Percentiles rank a stretch among this genome's conserved stretches.
These are phyloP conservation scores for Russula emetica DNA, from an alignment of 768 basidiomycete species.

Conservation along the genomic window DNA sequence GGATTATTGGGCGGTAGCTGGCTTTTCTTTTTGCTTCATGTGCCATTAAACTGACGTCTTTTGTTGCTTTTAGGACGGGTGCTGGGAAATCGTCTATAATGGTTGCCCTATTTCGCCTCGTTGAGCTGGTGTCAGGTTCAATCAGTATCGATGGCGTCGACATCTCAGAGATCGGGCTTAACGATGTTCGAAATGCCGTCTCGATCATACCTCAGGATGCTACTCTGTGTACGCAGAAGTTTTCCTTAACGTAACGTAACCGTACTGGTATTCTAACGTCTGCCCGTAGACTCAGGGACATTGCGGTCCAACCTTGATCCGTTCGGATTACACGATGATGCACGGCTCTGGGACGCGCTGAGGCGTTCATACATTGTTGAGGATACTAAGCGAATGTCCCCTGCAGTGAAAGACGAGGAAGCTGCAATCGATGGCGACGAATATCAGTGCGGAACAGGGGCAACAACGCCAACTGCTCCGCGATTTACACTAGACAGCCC, in stretches of 20 bases:
- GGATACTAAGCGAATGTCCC: conserved; percentile 32
- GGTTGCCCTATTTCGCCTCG: conserved; percentile 80
- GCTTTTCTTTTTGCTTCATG: conserved; percentile 19
- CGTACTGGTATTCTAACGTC: conserved; percentile 15
- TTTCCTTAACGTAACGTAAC: conserved; percentile 42
- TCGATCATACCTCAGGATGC: conserved; percentile 86
- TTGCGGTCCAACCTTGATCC: conserved; percentile 87
- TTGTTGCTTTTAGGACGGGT: conserved; percentile 47
- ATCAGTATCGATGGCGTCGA: conserved; percentile 83
- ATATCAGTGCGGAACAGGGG: conserved; percentile 36
- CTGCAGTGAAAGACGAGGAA: conserved; percentile 32
- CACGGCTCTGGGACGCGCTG: conserved; percentile 81
- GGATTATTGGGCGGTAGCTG: conserved; percentile 68
- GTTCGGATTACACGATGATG: conserved; percentile 76
- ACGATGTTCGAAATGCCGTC: conserved; percentile 60
- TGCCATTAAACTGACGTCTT: conserved; percentile 7
- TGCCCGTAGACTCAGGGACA: conserved; percentile 63
- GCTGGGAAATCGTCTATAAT: conserved; percentile 90
- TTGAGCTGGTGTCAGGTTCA: conserved; percentile 70
- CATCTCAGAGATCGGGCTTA: conserved; percentile 73
- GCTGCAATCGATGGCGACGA: conserved; percentile 39
- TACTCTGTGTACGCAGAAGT: conserved; percentile 36
- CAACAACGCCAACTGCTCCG: conserved; percentile 17
- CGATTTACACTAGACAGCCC: conserved; percentile 79
- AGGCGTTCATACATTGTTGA: conserved; percentile 81